Evolutionary conservation across 768 basidiomycete genomes (phyloP).

Genomic region (Obba rivulosa): DNA sequence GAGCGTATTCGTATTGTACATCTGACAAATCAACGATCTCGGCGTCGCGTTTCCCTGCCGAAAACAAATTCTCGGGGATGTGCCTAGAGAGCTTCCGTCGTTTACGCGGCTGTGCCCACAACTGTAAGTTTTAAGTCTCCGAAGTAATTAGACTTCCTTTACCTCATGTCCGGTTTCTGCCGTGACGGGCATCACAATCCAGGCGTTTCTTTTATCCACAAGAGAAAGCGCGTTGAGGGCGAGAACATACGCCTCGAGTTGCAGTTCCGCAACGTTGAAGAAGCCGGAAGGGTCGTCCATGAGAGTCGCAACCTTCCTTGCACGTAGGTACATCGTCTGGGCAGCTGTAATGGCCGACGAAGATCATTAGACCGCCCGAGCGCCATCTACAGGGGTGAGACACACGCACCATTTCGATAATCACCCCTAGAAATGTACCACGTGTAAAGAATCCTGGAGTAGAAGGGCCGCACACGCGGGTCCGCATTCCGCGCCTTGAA

Average conservation of each 20-base stretch:
- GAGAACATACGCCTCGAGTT: constrained; percentile 75
- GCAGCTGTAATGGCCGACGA: constrained; percentile 51
- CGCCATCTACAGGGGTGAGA: neutral
- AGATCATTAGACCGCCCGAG: neutral
- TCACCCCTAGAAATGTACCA: constrained; percentile 88
- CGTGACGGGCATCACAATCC: constrained; percentile 68
- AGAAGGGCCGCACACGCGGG: constrained; percentile 78
- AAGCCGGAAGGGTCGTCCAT: constrained; percentile 30
- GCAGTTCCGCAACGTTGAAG: constrained; percentile 57
- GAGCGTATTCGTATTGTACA: constrained; percentile 70
- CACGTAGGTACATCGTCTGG: constrained; percentile 89
- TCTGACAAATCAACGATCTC: constrained; percentile 79
- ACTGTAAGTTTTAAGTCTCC: neutral
- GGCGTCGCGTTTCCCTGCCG: constrained; percentile 55
- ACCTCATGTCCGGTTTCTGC: constrained; percentile 42
- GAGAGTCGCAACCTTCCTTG: constrained; percentile 61
- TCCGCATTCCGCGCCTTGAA: constrained; percentile 95
- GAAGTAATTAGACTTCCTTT: constrained; percentile 10
- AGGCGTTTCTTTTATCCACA: constrained; percentile 74
- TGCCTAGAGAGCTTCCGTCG: constrained; percentile 65
- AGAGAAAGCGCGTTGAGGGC: constrained; percentile 87
- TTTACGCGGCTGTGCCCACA: constrained; percentile 49
- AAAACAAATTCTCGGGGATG: constrained; percentile 73
- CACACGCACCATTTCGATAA: constrained; percentile 78
- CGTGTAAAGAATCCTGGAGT: constrained; percentile 88